phyloP scores from a whole-genome alignment of 2,329 filamentous ascomycete species.

The Ophiostoma sp. region DNA sequence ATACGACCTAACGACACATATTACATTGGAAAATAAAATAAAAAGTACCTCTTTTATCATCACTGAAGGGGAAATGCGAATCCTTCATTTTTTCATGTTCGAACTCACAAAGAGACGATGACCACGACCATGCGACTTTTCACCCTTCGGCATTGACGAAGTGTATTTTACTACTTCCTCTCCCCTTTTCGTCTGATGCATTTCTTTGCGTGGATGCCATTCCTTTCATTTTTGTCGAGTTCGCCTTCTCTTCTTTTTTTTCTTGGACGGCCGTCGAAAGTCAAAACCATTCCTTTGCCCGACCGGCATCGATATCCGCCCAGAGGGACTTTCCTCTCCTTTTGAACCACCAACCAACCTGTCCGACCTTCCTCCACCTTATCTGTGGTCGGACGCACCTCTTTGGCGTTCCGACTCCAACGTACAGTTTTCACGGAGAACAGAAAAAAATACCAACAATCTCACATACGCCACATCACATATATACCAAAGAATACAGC shows the following conservation, averaged over 20 bases:
- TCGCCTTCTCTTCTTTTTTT: not conserved
- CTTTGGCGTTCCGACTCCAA: not conserved
- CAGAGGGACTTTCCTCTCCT: not conserved
- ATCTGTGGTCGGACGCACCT: not conserved
- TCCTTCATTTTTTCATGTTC: constrained; percentile 6
- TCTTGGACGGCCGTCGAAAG: not conserved
- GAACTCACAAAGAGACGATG: constrained; percentile 23
- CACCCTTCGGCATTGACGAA: not conserved
- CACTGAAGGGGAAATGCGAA: not conserved
- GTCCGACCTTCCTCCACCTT: not conserved
- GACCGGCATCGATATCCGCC: not conserved
- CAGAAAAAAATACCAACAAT: not conserved
- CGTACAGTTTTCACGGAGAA: not conserved
- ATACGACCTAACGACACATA: constrained; percentile 21
- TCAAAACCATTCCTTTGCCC: not conserved
- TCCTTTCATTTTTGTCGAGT: not conserved
- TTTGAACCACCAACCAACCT: not conserved
- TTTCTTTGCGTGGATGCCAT: not conserved
- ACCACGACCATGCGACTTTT: constrained; percentile 17
- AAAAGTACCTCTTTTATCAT: constrained; percentile 9
- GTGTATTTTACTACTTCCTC: not conserved
- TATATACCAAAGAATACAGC: constrained; percentile 10
- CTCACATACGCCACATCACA: not conserved
- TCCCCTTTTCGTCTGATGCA: not conserved
- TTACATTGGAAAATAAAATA: constrained; percentile 14